Conservation (phyloP, 2,329 filamentous ascomycete genomes). For the Calonectria pseudoreteaudii region DNA sequence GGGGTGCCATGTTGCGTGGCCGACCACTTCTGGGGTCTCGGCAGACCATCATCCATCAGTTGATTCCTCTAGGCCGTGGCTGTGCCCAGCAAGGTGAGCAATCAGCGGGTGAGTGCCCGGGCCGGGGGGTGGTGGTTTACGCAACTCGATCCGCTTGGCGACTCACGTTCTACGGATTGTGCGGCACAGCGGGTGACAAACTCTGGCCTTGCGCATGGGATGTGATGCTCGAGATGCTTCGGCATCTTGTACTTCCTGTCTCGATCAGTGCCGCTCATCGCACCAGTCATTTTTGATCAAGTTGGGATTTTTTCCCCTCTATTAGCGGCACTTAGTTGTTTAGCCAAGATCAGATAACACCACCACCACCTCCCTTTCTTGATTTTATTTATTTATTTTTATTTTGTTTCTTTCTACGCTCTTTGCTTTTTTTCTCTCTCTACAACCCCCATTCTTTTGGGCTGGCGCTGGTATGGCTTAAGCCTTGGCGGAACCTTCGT, state of each 20-base stretch:
- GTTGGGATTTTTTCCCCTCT: neutral
- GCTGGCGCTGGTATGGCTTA: neutral
- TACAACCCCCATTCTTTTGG: neutral
- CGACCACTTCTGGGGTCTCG: neutral
- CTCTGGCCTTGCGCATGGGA: neutral
- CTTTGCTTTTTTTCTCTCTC: neutral
- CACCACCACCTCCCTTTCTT: no score
- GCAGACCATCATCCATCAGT: slow-evolving; percentile 3
- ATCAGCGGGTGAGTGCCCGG: neutral
- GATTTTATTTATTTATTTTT: neutral
- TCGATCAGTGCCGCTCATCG: neutral
- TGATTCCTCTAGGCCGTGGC: slow-evolving; percentile 6
- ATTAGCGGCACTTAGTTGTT: neutral
- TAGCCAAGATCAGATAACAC: neutral
- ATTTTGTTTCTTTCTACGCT: no score
- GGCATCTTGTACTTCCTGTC: neutral
- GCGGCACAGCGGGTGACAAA: slow-evolving; percentile 5
- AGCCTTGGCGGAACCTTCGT: neutral
- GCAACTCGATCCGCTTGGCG: neutral
- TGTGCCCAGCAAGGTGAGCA: neutral
- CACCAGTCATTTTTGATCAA: neutral
- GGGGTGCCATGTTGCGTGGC: neutral
- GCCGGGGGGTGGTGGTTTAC: slow-evolving; percentile 3
- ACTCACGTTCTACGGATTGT: neutral
- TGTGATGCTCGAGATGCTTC: slow-evolving; percentile 6